A percentile compares a stretch with the other conserved stretches of the same genome.
Conservation (phyloP, 495 filamentous ascomycete species). For the Extremus antarcticus region DNA sequence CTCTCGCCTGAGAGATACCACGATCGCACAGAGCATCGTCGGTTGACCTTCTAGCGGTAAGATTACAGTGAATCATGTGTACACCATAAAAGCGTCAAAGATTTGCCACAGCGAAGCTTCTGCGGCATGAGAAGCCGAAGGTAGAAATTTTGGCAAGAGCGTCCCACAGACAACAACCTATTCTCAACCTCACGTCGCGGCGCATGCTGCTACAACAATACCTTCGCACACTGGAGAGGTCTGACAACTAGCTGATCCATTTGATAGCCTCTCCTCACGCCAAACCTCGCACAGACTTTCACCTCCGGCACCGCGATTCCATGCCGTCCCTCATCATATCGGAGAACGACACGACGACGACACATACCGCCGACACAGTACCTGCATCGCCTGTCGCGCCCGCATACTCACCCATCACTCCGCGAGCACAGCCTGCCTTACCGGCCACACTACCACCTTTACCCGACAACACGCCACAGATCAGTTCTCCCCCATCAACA, state of each 20-base stretch:
- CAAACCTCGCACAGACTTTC: neutral
- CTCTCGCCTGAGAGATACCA: too few relatives aligned
- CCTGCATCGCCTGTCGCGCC: conserved; percentile 7
- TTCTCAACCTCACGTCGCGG: neutral
- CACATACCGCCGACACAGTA: neutral
- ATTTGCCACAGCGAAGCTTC: too few relatives aligned
- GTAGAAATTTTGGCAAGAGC: neutral
- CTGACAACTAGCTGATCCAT: too few relatives aligned
- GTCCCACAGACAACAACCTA: neutral
- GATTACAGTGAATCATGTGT: neutral
- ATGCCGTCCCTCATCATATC: conserved; percentile 7
- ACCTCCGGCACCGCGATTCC: neutral
- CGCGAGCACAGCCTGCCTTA: conserved; percentile 14
- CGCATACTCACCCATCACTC: conserved; percentile 16
- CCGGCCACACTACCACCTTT: neutral
- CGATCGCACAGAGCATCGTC: too few relatives aligned
- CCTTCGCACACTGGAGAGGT: too few relatives aligned
- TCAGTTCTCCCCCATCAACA: neutral
- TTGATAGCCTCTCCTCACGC: too few relatives aligned
- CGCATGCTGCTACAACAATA: too few relatives aligned
- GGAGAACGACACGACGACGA: neutral
- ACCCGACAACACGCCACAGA: too few relatives aligned
- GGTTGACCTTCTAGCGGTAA: too few relatives aligned
- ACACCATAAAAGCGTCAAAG: too few relatives aligned
- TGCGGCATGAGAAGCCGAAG: neutral